phyloP scores from a whole-genome alignment of 441 rosid species.

The Adansonia rubrostipa region DNA sequence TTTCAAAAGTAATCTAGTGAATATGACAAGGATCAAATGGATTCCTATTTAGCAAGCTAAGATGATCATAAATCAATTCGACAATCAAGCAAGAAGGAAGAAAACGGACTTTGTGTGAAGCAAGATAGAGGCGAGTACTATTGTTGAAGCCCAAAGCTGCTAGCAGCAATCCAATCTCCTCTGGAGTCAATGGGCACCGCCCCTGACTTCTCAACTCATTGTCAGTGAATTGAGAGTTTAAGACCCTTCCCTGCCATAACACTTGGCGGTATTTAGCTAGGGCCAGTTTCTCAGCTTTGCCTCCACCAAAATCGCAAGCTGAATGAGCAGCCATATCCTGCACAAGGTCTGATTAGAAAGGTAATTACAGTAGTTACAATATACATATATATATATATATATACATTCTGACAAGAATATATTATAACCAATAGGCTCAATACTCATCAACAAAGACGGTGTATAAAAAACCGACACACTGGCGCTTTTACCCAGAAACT shows the following conservation, averaged over 20 bases:
- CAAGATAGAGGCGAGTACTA: constrained; percentile 67
- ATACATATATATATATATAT: background rate
- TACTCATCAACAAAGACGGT: background rate
- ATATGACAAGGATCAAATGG: background rate
- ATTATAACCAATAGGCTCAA: background rate
- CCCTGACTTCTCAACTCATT: constrained; percentile 69
- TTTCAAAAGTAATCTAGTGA: background rate
- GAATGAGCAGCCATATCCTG: constrained; percentile 90
- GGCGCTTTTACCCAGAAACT: constrained; percentile 13
- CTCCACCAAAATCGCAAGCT: constrained; percentile 79
- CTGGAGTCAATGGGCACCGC: constrained; percentile 76
- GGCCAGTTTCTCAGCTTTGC: constrained; percentile 69
- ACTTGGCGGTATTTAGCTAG: constrained; percentile 68
- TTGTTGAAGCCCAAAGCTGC: constrained; percentile 72
- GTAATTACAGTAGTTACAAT: background rate
- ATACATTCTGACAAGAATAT: background rate
- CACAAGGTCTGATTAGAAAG: constrained; percentile 24
- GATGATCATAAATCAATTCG: background rate
- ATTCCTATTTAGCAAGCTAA: background rate
- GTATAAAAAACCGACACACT: background rate
- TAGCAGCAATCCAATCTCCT: constrained; percentile 70
- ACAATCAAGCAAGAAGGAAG: background rate
- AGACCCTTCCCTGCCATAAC: constrained; percentile 78
- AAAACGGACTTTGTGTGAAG: constrained; percentile 60
- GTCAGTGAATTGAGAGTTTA: constrained; percentile 65